A percentile compares a stretch with the other conserved stretches of the same genome.
These are phyloP conservation scores for Diaporthe sp. DNA, from an alignment of 2,329 filamentous ascomycete genomes.

Conservation along the genomic window DNA sequence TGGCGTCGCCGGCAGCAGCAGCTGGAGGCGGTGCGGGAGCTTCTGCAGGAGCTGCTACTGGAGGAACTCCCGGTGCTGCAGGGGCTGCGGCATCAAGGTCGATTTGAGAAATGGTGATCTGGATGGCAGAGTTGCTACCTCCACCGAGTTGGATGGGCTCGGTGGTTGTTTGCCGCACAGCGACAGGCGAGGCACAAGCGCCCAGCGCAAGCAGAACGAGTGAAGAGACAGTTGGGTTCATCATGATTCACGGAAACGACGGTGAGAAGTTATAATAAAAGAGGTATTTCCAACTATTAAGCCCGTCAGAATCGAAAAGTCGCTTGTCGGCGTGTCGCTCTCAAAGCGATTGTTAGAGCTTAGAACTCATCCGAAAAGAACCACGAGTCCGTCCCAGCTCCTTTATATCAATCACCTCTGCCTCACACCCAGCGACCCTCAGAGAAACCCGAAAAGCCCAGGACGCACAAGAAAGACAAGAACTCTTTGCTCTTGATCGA, in stretches of 20 bases:
- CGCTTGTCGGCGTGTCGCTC: not conserved
- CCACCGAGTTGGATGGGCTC: not conserved
- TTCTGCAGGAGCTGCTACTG: not conserved
- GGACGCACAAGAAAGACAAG: slow-evolving; percentile 26
- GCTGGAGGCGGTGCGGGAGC: not conserved
- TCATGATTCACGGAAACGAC: slow-evolving; percentile 27
- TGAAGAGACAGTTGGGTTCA: slow-evolving; percentile 13
- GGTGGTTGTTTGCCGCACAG: slow-evolving; percentile 1
- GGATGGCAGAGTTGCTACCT: slow-evolving; percentile 13
- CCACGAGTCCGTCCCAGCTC: not conserved
- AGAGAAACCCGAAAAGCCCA: not conserved
- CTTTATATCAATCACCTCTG: not conserved
- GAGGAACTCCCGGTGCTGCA: not conserved
- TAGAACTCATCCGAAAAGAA: not conserved
- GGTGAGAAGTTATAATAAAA: not conserved
- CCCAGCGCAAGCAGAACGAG: slow-evolving; percentile 18
- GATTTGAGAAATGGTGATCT: slow-evolving; percentile 7
- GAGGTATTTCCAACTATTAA: not conserved
- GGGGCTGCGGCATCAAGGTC: not conserved
- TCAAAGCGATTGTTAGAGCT: not conserved
- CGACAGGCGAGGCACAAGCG: slow-evolving; percentile 9
- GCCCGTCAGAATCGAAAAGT: not conserved
- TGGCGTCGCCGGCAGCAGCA: not conserved
- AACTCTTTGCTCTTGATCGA: slow-evolving; percentile 17
- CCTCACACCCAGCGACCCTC: no score